Evolutionary conservation across 2,329 filamentous ascomycete species (phyloP).

Genomic region (Neofusicoccum sp.): DNA sequence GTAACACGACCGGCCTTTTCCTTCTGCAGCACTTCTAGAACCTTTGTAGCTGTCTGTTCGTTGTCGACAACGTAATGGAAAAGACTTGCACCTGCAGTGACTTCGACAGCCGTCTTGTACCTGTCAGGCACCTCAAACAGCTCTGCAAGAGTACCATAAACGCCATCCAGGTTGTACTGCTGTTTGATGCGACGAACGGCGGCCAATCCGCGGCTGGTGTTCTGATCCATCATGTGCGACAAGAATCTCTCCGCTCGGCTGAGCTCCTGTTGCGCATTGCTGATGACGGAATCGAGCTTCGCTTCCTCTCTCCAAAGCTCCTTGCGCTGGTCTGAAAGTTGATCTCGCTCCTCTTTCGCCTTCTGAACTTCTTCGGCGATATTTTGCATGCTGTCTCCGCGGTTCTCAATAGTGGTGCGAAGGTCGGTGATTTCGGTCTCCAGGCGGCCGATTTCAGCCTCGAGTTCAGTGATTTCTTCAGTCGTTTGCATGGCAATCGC

Average conservation of each 20-base stretch:
- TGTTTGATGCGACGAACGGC: slow-evolving; percentile 81
- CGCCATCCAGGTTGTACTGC: slow-evolving; percentile 77
- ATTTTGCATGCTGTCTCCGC: slow-evolving; percentile 71
- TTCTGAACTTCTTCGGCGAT: slow-evolving; percentile 74
- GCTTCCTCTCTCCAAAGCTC: slow-evolving; percentile 87
- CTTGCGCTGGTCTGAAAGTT: slow-evolving; percentile 83
- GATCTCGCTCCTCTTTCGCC: slow-evolving; percentile 77
- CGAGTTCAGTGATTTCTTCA: slow-evolving; percentile 76
- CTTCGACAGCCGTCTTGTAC: slow-evolving; percentile 88
- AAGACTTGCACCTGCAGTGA: slow-evolving; percentile 86
- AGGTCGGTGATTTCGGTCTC: slow-evolving; percentile 73
- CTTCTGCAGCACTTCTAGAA: slow-evolving; percentile 78
- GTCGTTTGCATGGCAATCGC: slow-evolving; percentile 81
- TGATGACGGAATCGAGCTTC: slow-evolving; percentile 76
- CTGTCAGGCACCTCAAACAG: slow-evolving; percentile 83
- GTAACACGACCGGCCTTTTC: slow-evolving; percentile 85
- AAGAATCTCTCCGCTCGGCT: slow-evolving; percentile 77
- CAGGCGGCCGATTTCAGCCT: slow-evolving; percentile 69
- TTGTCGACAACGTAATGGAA: slow-evolving; percentile 97
- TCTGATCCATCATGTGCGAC: slow-evolving; percentile 84
- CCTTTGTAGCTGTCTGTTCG: slow-evolving; percentile 79
- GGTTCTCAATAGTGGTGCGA: slow-evolving; percentile 74
- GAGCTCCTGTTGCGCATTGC: slow-evolving; percentile 74
- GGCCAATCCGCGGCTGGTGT: slow-evolving; percentile 84
- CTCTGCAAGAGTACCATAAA: slow-evolving; percentile 91